phyloP scores from a whole-genome alignment of 768 basidiomycete species.

The Tricholomella constricta region DNA sequence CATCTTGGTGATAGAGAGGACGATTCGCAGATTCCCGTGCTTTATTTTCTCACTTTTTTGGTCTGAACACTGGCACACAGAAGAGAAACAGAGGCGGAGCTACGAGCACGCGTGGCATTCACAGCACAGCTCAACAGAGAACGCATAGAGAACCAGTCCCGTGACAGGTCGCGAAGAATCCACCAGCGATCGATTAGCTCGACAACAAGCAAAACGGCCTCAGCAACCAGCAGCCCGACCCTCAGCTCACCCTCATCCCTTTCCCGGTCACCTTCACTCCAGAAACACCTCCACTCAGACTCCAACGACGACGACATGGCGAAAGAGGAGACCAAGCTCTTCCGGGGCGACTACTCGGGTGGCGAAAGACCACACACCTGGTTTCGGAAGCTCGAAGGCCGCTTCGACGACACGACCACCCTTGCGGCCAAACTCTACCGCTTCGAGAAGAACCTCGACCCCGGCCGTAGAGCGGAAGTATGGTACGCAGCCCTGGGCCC shows the following conservation, averaged over 20 bases:
- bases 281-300: neutral
- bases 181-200: neutral
- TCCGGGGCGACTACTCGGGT: neutral
- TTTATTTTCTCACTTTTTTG: neutral
- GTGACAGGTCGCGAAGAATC: neutral
- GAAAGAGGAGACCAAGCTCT: neutral
- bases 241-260: neutral
- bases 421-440: neutral
- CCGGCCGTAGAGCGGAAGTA: neutral
- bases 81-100: neutral
- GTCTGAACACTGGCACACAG: neutral
- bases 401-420: neutral
- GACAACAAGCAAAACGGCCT: neutral
- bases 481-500: neutral
- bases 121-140: neutral
- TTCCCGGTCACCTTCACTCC: neutral
- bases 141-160: neutral
- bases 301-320: neutral
- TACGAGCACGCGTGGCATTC: neutral
- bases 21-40: neutral
- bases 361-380: conserved; percentile 1
- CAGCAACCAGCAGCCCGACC: neutral
- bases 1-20: conserved; percentile 6
- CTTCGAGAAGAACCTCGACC: neutral
- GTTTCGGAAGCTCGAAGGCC: conserved; percentile 2